Conservation (phyloP, 768 basidiomycete species). For the Pisolithus orientalis region DNA sequence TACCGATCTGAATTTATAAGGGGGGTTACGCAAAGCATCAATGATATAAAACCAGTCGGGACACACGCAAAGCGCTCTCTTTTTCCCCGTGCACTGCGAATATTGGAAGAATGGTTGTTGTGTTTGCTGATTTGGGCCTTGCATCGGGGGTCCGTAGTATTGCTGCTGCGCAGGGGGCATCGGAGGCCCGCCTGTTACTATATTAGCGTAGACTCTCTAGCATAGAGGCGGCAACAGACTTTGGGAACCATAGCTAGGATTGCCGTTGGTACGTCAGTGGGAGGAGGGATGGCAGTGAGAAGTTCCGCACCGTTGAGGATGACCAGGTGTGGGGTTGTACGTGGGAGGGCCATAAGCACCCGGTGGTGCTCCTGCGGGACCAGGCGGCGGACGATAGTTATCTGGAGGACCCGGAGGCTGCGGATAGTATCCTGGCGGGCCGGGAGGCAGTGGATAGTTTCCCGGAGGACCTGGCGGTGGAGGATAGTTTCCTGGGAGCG, state of each 20-base stretch:
- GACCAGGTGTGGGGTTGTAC: background rate
- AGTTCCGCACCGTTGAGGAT: background rate
- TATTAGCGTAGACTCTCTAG: background rate
- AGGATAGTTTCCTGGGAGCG: slow-evolving; percentile 9
- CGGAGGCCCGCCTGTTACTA: slow-evolving; percentile 30
- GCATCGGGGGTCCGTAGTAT: slow-evolving; percentile 54
- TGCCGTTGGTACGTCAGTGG: slow-evolving; percentile 4
- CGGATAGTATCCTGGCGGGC: background rate
- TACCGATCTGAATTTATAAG: slow-evolving; percentile 58
- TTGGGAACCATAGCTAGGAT: slow-evolving; percentile 2
- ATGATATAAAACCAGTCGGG: background rate
- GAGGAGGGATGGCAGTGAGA: background rate
- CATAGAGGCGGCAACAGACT: slow-evolving; percentile 1
- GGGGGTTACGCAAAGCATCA: background rate
- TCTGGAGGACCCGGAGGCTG: background rate
- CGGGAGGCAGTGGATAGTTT: background rate
- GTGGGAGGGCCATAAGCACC: too few relatives aligned
- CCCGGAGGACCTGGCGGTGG: background rate
- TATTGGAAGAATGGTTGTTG: slow-evolving; percentile 74
- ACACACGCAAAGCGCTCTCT: slow-evolving; percentile 83
- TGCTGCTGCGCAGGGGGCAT: slow-evolving; percentile 54
- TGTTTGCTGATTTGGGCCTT: slow-evolving; percentile 37
- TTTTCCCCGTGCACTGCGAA: slow-evolving; percentile 82
- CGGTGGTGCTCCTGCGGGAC: too few relatives aligned
- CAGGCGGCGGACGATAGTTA: slow-evolving; percentile 1